Percentiles rank a stretch among this genome's conserved stretches.
phyloP scores from a whole-genome alignment of 352 stramenopile species.

The Thalassiosira exigua region DNA sequence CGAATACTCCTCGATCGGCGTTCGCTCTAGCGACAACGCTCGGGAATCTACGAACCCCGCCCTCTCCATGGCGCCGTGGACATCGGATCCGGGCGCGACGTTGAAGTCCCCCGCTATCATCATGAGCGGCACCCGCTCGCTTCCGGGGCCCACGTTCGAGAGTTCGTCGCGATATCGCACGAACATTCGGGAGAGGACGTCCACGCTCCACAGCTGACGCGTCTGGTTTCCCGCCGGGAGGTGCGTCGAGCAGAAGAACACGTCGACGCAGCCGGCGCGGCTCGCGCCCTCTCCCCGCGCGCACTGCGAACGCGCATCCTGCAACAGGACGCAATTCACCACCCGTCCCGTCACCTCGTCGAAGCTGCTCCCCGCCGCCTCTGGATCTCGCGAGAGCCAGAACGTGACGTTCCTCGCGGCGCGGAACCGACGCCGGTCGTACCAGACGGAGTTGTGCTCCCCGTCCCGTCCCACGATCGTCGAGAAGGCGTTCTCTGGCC shows the following conservation, averaged over 20 bases:
- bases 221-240: slow-evolving; percentile 19
- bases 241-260: slow-evolving; percentile 22
- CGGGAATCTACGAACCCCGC: slow-evolving; percentile 3
- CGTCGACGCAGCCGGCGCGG: not conserved
- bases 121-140: no score
- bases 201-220: slow-evolving; percentile 11
- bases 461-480: slow-evolving; percentile 3
- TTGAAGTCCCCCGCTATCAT: slow-evolving; percentile 20
- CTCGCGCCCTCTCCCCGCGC: not conserved
- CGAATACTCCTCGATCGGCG: not conserved
- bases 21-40: not conserved
- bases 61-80: not conserved
- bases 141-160: not conserved
- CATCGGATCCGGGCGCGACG: slow-evolving; percentile 1
- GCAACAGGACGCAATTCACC: slow-evolving; percentile 19
- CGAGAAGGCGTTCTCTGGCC: slow-evolving; percentile 17
- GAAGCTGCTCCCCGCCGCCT: slow-evolving; percentile 12
- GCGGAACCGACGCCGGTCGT: not conserved
- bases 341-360: slow-evolving; percentile 15
- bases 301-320: not conserved
- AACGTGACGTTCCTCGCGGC: slow-evolving; percentile 8
- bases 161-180: not conserved
- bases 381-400: slow-evolving; percentile 11
- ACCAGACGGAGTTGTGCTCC: slow-evolving; percentile 24
- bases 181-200: slow-evolving; percentile 3